Percentiles rank a stretch among this genome's conserved stretches.
phyloP scores from a whole-genome alignment of 2,329 filamentous ascomycete genomes.

The Fonsecaea pedrosoi region DNA sequence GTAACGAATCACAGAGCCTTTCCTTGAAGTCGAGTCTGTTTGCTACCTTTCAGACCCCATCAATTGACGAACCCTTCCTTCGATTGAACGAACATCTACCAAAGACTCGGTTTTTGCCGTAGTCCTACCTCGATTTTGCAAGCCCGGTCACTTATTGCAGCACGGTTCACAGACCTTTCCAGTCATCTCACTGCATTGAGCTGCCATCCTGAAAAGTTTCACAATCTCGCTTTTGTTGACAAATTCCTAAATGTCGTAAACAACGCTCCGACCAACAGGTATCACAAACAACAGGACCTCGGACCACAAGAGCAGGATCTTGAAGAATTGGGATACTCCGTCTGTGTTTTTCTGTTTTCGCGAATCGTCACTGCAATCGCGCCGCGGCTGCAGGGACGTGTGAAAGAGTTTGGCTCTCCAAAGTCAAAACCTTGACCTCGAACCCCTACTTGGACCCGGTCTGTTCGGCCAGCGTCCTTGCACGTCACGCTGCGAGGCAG shows the following conservation, averaged over 20 bases:
- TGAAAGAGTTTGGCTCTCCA: neutral
- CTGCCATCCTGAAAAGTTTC: conserved; percentile 21
- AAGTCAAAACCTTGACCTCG: neutral
- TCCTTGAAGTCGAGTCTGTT: neutral
- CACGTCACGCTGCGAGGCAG: neutral
- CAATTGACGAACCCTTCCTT: neutral
- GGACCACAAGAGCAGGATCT: conserved; percentile 27
- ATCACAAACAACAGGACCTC: conserved; percentile 20
- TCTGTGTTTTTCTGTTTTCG: neutral
- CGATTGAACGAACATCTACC: neutral
- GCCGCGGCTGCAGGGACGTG: neutral
- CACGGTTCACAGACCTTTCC: conserved; percentile 32
- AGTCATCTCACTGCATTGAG: conserved; percentile 15
- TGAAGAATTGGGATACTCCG: neutral
- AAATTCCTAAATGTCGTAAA: conserved; percentile 29
- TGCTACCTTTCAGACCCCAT: neutral
- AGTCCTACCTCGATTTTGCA: neutral
- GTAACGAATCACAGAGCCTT: neutral
- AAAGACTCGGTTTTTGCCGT: neutral
- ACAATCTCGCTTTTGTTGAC: conserved; percentile 31
- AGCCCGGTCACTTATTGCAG: conserved; percentile 7
- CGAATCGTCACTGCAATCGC: neutral
- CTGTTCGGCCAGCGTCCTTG: neutral
- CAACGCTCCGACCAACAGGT: conserved; percentile 27
- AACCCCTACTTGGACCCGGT: neutral